These are phyloP conservation scores for Backusella mclennaniae DNA, from an alignment of 192 early-diverging fungal genomes.

Conservation along the genomic window DNA sequence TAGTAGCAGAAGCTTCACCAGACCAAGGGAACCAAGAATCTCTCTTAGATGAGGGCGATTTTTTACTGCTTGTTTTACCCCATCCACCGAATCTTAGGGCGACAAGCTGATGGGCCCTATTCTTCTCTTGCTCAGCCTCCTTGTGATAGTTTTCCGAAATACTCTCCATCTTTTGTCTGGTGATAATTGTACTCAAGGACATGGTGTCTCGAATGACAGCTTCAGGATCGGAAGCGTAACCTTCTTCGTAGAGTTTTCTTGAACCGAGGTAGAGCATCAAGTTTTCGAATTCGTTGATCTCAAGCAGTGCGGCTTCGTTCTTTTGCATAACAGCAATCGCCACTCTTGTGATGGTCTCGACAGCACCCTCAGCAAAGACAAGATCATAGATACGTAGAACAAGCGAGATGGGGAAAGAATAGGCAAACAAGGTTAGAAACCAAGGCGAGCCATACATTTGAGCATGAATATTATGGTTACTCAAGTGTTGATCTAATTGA, in stretches of 20 bases:
- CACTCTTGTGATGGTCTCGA: slow-evolving; percentile 86
- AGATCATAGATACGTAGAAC: slow-evolving; percentile 91
- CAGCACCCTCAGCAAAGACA: slow-evolving; percentile 84
- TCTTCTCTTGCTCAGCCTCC: slow-evolving; percentile 55
- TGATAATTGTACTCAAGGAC: slow-evolving; percentile 64
- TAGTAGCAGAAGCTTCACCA: neutral
- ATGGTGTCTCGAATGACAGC: slow-evolving; percentile 79
- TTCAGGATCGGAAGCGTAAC: slow-evolving; percentile 59
- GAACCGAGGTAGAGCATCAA: slow-evolving; percentile 79
- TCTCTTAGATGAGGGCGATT: neutral
- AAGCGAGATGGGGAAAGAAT: slow-evolving; percentile 84
- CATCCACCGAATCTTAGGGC: slow-evolving; percentile 47
- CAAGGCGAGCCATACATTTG: slow-evolving; percentile 96
- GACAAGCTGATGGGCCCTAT: slow-evolving; percentile 43
- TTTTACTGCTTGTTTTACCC: slow-evolving; percentile 16
- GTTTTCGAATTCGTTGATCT: slow-evolving; percentile 74
- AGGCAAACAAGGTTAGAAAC: slow-evolving; percentile 97
- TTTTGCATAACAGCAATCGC: slow-evolving; percentile 84
- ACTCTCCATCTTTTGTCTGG: slow-evolving; percentile 68
- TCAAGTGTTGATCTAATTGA: slow-evolving; percentile 72
- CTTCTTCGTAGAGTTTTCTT: slow-evolving; percentile 69
- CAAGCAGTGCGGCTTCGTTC: slow-evolving; percentile 73
- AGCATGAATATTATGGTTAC: slow-evolving; percentile 66
- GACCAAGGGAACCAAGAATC: slow-evolving; percentile 36
- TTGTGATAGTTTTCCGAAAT: slow-evolving; percentile 58